Percentiles rank a stretch among this genome's conserved stretches.
phyloP scores from a whole-genome alignment of 768 basidiomycete species.

The Lentinula guzmanii region DNA sequence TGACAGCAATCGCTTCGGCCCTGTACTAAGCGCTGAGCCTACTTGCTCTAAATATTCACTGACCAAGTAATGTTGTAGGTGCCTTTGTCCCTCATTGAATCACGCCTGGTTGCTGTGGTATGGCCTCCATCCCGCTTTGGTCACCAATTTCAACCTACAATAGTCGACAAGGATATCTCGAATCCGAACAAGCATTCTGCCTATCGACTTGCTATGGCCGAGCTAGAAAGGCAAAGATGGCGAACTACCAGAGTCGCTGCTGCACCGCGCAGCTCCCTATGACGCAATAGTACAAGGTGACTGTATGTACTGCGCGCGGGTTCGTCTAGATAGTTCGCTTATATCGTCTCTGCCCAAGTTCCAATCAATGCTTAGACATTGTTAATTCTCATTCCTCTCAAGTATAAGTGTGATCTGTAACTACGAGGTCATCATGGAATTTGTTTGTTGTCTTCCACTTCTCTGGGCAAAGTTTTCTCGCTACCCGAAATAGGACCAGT shows the following conservation, averaged over 20 bases:
- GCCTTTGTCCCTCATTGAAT: constrained; percentile 43
- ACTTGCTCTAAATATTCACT: not conserved
- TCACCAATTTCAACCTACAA: not conserved
- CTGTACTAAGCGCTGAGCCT: constrained; percentile 32
- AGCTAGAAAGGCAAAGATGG: constrained; percentile 31
- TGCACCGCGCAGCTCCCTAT: not conserved
- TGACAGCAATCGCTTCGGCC: constrained; percentile 71
- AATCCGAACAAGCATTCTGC: constrained; percentile 12
- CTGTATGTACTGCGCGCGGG: not conserved
- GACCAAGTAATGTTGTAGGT: constrained; percentile 20
- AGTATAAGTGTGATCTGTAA: not conserved
- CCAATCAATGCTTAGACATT: too few relatives aligned
- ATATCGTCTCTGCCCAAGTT: too few relatives aligned
- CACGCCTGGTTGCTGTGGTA: constrained; percentile 40
- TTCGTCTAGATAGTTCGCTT: too few relatives aligned
- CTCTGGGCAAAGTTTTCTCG: not conserved
- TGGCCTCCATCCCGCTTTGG: constrained; percentile 51
- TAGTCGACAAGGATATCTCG: not conserved
- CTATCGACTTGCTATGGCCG: constrained; percentile 26
- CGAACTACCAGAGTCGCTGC: constrained; percentile 31
- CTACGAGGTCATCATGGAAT: not conserved
- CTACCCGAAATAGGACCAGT: not conserved
- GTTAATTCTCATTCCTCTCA: not conserved
- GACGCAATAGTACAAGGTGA: too few relatives aligned
- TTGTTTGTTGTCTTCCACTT: not conserved